These are phyloP conservation scores for Mycena olivaceomarginata DNA, from an alignment of 768 basidiomycete species.

Conservation along the genomic window DNA sequence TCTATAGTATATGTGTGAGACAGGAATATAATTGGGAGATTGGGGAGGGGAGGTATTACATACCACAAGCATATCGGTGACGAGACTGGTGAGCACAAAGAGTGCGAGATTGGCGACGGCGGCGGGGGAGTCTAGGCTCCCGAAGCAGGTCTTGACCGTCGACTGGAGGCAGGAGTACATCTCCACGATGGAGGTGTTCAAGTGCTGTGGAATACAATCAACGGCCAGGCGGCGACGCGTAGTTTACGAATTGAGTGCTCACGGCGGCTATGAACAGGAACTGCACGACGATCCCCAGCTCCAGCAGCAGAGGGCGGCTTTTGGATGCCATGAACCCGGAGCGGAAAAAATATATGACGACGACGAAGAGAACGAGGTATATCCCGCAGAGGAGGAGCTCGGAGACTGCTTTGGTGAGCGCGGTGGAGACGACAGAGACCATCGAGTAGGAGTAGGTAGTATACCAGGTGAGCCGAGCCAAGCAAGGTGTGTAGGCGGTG, in stretches of 20 bases:
- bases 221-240: neutral
- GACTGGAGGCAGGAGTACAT: neutral
- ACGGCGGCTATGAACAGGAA: neutral
- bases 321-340: neutral
- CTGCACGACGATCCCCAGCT: neutral
- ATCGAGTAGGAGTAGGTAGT: neutral
- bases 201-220: neutral
- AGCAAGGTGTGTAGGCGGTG: too few relatives aligned
- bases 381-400: conserved; percentile 1
- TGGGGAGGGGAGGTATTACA: too few relatives aligned
- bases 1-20: neutral
- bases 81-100: neutral
- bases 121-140: neutral
- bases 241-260: neutral
- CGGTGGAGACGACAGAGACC: neutral
- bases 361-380: neutral
- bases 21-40: neutral
- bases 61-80: neutral
- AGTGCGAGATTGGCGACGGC: neutral
- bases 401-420: neutral
- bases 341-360: neutral
- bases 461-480: too few relatives aligned
- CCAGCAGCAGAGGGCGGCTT: neutral
- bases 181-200: neutral
- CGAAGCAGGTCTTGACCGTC: neutral